Conservation (phyloP, 345 rosid species). For the Eucalyptus albens region DNA sequence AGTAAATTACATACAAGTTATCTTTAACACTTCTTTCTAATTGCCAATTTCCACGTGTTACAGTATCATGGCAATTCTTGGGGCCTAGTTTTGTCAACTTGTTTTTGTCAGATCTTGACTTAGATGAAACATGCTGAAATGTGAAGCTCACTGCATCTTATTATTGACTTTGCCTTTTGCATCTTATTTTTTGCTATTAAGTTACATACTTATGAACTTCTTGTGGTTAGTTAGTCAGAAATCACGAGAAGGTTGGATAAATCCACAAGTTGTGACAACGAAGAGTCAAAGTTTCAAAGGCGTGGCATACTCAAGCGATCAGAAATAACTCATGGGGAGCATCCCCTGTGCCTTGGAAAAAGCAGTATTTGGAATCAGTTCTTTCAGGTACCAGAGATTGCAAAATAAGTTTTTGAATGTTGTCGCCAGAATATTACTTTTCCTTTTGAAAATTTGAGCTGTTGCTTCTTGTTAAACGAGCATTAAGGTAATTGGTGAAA, state of each 20-base stretch:
- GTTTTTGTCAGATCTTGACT: neutral
- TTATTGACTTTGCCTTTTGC: neutral
- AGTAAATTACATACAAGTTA: neutral
- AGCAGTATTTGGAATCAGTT: constrained; percentile 89
- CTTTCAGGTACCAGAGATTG: constrained; percentile 57
- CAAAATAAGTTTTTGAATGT: neutral
- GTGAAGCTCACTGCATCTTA: neutral
- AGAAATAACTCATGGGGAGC: constrained; percentile 75
- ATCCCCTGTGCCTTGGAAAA: constrained; percentile 89
- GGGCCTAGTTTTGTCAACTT: neutral
- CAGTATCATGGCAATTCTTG: neutral
- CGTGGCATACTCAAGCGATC: constrained; percentile 62
- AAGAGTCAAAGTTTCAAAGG: constrained; percentile 33
- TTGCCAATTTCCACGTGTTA: neutral
- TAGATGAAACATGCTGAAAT: neutral
- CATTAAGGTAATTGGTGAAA: neutral
- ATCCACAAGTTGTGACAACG: constrained; percentile 23
- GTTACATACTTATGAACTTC: constrained; percentile 30
- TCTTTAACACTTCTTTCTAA: neutral
- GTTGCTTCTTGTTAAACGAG: neutral
- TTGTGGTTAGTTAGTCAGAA: constrained; percentile 97
- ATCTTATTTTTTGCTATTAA: neutral
- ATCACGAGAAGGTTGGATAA: constrained; percentile 80
- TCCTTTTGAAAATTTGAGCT: neutral
- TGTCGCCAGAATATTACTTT: neutral